These are phyloP conservation scores for Malania oleifera DNA, from an alignment of 164 flowering plant genomes.

Conservation along the genomic window DNA sequence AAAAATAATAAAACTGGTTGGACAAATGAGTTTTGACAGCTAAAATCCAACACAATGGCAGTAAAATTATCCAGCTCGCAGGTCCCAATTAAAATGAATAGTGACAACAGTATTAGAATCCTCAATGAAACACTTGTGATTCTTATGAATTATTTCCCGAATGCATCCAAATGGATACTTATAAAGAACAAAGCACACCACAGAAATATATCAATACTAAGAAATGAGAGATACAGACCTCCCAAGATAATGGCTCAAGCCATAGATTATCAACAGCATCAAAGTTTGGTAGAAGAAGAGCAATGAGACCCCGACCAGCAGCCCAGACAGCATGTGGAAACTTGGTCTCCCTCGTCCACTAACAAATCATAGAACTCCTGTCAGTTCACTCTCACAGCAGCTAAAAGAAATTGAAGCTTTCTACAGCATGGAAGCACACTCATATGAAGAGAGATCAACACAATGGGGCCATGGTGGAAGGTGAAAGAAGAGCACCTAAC, in stretches of 20 bases:
- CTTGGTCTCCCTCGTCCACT: slow-evolving; percentile 92
- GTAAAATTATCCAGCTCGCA: no score
- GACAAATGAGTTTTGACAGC: no score
- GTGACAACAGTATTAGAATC: no score
- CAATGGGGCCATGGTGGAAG: no score
- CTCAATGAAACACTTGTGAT: not conserved
- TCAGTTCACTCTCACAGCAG: slow-evolving; percentile 9
- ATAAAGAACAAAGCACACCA: not conserved
- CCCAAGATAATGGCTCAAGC: slow-evolving; percentile 94
- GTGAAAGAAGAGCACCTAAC: no score
- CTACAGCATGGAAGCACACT: not conserved
- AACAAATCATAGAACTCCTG: slow-evolving; percentile 9
- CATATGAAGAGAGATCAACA: not conserved
- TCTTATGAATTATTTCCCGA: not conserved
- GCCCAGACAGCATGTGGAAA: slow-evolving; percentile 99
- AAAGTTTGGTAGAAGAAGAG: slow-evolving; percentile 82
- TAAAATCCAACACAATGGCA: no score
- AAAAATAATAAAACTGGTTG: no score
- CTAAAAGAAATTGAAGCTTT: slow-evolving; percentile 3
- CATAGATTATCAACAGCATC: slow-evolving; percentile 83
- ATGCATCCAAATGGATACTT: not conserved
- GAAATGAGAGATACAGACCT: slow-evolving; percentile 44
- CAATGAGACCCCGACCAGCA: slow-evolving; percentile 92
- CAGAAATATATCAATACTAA: not conserved
- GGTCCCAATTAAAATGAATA: not conserved